A percentile compares a stretch with the other conserved stretches of the same genome.
These are phyloP conservation scores for Emergomyces africanus DNA, from an alignment of 2,329 filamentous ascomycete genomes.

Conservation along the genomic window DNA sequence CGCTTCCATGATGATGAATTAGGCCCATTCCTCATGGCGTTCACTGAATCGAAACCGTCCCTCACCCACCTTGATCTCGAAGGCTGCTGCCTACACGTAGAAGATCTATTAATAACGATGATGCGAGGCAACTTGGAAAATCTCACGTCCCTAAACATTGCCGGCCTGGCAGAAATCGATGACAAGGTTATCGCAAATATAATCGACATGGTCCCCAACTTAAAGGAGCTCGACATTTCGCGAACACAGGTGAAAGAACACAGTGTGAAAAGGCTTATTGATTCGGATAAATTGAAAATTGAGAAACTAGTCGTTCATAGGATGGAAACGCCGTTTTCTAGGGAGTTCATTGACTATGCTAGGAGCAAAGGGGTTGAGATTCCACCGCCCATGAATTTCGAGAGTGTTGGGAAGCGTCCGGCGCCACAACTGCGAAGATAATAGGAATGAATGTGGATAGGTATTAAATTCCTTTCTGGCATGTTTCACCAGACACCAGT, in stretches of 20 bases:
- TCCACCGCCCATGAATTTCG: not conserved
- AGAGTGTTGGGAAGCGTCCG: not conserved
- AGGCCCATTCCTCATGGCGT: not conserved
- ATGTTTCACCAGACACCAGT: not conserved
- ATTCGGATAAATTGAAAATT: conserved; percentile 8
- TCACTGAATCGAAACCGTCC: conserved; percentile 12
- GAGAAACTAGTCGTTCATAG: conserved; percentile 6
- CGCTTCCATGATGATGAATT: not conserved
- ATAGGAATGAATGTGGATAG: not conserved
- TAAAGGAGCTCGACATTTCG: conserved; percentile 24
- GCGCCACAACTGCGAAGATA: not conserved
- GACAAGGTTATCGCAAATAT: conserved; percentile 16
- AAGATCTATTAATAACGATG: conserved; percentile 11
- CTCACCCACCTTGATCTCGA: conserved; percentile 18
- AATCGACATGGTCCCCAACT: conserved; percentile 13
- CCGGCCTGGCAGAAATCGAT: conserved; percentile 14
- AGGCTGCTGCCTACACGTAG: conserved; percentile 14
- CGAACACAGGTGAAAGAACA: conserved; percentile 23
- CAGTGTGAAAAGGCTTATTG: conserved; percentile 21
- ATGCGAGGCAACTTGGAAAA: conserved; percentile 7
- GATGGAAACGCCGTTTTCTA: conserved; percentile 1
- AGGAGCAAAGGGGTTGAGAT: conserved; percentile 6
- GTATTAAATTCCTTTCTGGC: not conserved
- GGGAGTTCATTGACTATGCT: conserved; percentile 10
- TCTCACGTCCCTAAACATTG: conserved; percentile 20